Conservation (phyloP, 2,329 filamentous ascomycete genomes). For the Microdochium nivale region DNA sequence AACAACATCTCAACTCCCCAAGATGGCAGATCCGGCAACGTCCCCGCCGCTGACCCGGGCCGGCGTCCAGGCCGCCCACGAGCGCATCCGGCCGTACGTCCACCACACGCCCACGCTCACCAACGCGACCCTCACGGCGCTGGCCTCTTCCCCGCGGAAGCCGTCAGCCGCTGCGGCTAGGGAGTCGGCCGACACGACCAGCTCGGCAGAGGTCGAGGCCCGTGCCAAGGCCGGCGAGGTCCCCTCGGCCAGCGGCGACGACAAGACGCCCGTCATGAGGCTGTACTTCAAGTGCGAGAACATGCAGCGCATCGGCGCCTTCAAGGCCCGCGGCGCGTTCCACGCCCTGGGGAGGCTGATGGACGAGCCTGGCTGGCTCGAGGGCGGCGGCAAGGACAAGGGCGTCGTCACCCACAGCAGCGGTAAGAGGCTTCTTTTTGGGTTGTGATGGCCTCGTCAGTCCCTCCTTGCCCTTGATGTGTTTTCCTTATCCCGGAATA, state of each 20-base stretch:
- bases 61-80: slow-evolving; percentile 65
- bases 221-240: not conserved
- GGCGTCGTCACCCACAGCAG: slow-evolving; percentile 88
- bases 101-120: slow-evolving; percentile 81
- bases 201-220: not conserved
- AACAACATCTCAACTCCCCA: slow-evolving; percentile 3
- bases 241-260: not conserved
- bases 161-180: slow-evolving; percentile 43
- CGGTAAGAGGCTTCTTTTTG: too few species aligned
- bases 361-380: slow-evolving; percentile 50
- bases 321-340: slow-evolving; percentile 87
- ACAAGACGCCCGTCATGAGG: slow-evolving; percentile 47
- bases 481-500: too few species aligned
- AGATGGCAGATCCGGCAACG: slow-evolving; percentile 45
- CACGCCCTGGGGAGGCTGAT: slow-evolving; percentile 70
- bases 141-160: slow-evolving; percentile 66
- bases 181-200: slow-evolving; percentile 9
- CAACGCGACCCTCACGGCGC: slow-evolving; percentile 60
- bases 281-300: slow-evolving; percentile 98
- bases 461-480: too few species aligned
- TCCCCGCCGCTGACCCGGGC: slow-evolving; percentile 60
- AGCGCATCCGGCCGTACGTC: slow-evolving; percentile 64
- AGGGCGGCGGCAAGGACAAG: slow-evolving; percentile 46
- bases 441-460: too few species aligned
- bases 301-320: slow-evolving; percentile 80